Base-by-base conservation (phyloP, 140 eudicot species). In the Ambrosia hybrid region DNA sequence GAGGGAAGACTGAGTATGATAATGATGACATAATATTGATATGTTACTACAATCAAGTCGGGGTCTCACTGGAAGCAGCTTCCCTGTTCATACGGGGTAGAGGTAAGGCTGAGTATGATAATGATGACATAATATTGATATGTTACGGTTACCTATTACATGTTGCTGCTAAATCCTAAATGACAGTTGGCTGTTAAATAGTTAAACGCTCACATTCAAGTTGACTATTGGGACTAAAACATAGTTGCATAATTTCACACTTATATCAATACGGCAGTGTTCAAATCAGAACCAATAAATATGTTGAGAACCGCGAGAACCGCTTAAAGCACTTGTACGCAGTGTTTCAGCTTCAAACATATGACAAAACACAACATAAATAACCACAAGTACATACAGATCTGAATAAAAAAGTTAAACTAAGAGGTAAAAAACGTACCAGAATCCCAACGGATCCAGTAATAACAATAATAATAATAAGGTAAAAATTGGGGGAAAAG, bases 381-480 rank as follows among this genome's bases (percentile, higher is more conserved):
- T 21, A 21, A 21, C 30, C 30, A 21, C 30, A 21, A 60, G 65
- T 26, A 37, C 63, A 58, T 59, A 52, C 9, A 68, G 75, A 76
- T 76, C 70, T 45, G 36, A 58, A 76, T 41, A 57, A 33, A 16
- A 76, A 76, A 13, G 34, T 7, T 15, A 76, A 26, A 13, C 6
- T 21, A 71, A 41, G 9, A 38, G 46, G 4, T 38, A 13, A 11
- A 77, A 70, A 16, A 38, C 71, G 2, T 17, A 78, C 82, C 77
- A 14, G 72, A 70, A 78, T 63, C 38, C 51, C n/a, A 70, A 55
- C 43, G 43, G 51, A 71, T 61, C 52, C 14, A 5, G 67, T 45
- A 26, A 70, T 4, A 61, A 51, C 13, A 71, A 52, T 13, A n/a
- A n/a, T n/a, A n/a, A n/a, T n/a, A n/a, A n/a, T n/a, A n/a, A n/a